Conservation (phyloP, 2,329 filamentous ascomycete genomes). For the Aspergillus sp. region DNA sequence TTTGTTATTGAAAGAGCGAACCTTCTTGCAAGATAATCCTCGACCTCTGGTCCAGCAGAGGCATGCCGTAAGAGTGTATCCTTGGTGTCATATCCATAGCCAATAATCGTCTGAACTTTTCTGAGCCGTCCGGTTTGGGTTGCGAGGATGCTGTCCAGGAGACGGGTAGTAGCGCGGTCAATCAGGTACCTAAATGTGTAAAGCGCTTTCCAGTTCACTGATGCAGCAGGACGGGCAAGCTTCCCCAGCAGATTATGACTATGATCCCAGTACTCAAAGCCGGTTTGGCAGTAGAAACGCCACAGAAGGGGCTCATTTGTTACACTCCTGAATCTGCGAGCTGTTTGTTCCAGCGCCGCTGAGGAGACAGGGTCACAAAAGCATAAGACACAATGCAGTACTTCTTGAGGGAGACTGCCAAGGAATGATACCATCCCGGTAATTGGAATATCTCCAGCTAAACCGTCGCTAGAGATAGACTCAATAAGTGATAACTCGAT, state of each 20-base stretch:
- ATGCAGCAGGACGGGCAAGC: conserved; percentile 44
- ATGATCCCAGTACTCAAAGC: conserved; percentile 68
- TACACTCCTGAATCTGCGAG: conserved; percentile 56
- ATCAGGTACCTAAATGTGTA: conserved; percentile 50
- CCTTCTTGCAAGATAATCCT: conserved; percentile 71
- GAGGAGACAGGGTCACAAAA: conserved; percentile 48
- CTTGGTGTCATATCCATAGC: conserved; percentile 77
- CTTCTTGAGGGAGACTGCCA: conserved; percentile 63
- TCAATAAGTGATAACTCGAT: too few species aligned
- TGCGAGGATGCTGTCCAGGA: conserved; percentile 62
- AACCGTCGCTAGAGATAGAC: too few species aligned
- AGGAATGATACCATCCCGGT: conserved; percentile 29
- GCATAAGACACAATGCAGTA: conserved; percentile 69
- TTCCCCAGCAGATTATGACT: conserved; percentile 54
- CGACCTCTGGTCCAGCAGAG: conserved; percentile 48
- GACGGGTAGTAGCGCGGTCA: conserved; percentile 44
- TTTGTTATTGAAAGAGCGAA: conserved; percentile 9
- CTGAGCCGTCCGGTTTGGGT: conserved; percentile 61
- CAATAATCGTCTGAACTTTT: conserved; percentile 62
- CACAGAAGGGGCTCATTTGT: conserved; percentile 69
- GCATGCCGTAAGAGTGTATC: conserved; percentile 67
- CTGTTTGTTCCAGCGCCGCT: conserved; percentile 51
- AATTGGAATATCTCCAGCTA: conserved; percentile 1
- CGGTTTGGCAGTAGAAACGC: conserved; percentile 61
- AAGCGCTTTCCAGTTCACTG: conserved; percentile 66